phyloP scores from a whole-genome alignment of 2,329 filamentous ascomycete species.

The Paecilomyces formosus region DNA sequence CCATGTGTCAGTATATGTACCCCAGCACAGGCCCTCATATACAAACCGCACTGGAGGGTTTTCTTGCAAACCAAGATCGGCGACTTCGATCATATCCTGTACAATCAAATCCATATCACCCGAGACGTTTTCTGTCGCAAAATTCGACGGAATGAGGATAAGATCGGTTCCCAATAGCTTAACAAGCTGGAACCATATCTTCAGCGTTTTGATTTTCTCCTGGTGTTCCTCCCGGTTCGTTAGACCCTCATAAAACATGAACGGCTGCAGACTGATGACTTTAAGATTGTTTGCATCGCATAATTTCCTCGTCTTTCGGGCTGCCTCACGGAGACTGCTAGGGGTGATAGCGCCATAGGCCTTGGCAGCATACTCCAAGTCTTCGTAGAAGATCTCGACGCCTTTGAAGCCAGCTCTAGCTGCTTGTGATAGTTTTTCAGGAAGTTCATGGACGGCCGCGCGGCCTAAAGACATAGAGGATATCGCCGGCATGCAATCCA shows the following conservation, averaged over 20 bases:
- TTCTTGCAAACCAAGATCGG: slow-evolving; percentile 55
- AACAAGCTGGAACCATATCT: slow-evolving; percentile 61
- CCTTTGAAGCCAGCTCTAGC: slow-evolving; percentile 57
- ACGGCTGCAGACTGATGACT: slow-evolving; percentile 56
- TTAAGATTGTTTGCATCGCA: slow-evolving; percentile 16
- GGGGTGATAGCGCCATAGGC: slow-evolving; percentile 35
- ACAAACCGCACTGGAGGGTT: slow-evolving; percentile 55
- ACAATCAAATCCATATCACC: slow-evolving; percentile 50
- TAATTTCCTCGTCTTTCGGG: slow-evolving; percentile 48
- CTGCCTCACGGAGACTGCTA: slow-evolving; percentile 50
- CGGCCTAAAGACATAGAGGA: slow-evolving; percentile 68
- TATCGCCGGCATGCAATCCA: slow-evolving; percentile 48
- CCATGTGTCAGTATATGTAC: slow-evolving; percentile 62
- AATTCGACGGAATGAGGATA: slow-evolving; percentile 63
- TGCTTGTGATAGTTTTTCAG: slow-evolving; percentile 60
- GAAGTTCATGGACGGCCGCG: slow-evolving; percentile 59
- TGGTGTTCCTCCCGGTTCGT: slow-evolving; percentile 50
- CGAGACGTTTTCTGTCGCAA: slow-evolving; percentile 44
- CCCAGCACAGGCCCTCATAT: slow-evolving; percentile 66
- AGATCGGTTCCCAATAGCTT: slow-evolving; percentile 53
- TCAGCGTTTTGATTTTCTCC: slow-evolving; percentile 51
- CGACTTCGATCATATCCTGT: slow-evolving; percentile 54
- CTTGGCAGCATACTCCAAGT: slow-evolving; percentile 57
- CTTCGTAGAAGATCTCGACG: slow-evolving; percentile 73
- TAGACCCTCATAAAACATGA: slow-evolving; percentile 66